phyloP scores from a whole-genome alignment of 2,329 filamentous ascomycete genomes.

The Aspergillus sp. region DNA sequence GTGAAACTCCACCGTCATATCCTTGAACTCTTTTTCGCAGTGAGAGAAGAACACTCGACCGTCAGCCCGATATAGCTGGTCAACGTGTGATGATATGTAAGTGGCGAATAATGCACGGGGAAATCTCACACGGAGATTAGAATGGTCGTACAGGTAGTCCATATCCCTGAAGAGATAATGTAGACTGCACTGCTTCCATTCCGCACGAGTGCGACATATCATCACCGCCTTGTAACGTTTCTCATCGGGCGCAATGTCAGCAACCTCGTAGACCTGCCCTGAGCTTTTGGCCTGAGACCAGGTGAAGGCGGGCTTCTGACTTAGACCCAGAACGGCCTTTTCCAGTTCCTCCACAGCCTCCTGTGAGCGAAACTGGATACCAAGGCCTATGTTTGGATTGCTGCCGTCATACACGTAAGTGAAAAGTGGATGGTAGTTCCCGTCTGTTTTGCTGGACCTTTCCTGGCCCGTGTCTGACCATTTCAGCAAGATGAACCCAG shows the following conservation, averaged over 20 bases:
- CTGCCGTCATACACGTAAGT: conserved; percentile 35
- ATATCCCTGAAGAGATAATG: conserved; percentile 34
- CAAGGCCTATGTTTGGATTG: conserved; percentile 32
- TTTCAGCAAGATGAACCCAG: conserved; percentile 28
- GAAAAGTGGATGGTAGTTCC: conserved; percentile 32
- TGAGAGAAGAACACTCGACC: conserved; percentile 31
- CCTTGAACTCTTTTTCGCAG: conserved; percentile 28
- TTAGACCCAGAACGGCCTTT: conserved; percentile 27
- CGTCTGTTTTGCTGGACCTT: conserved; percentile 30
- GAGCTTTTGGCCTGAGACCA: conserved; percentile 29
- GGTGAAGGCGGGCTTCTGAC: conserved; percentile 24
- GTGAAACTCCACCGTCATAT: conserved; percentile 25
- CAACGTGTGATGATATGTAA: conserved; percentile 35
- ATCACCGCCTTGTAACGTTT: conserved; percentile 36
- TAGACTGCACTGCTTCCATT: conserved; percentile 31
- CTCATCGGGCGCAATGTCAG: conserved; percentile 28
- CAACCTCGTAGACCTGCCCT: conserved; percentile 31
- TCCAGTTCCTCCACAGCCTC: conserved; percentile 31
- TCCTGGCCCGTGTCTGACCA: conserved; percentile 38
- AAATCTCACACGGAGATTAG: conserved; percentile 28
- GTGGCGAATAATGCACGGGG: conserved; percentile 29
- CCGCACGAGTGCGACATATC: conserved; percentile 21
- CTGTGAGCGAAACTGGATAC: conserved; percentile 27
- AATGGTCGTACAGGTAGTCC: conserved; percentile 31
- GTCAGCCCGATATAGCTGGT: conserved; percentile 31